Conservation (phyloP, 2,329 filamentous ascomycete genomes). For the Diaporthe citrichinensis region DNA sequence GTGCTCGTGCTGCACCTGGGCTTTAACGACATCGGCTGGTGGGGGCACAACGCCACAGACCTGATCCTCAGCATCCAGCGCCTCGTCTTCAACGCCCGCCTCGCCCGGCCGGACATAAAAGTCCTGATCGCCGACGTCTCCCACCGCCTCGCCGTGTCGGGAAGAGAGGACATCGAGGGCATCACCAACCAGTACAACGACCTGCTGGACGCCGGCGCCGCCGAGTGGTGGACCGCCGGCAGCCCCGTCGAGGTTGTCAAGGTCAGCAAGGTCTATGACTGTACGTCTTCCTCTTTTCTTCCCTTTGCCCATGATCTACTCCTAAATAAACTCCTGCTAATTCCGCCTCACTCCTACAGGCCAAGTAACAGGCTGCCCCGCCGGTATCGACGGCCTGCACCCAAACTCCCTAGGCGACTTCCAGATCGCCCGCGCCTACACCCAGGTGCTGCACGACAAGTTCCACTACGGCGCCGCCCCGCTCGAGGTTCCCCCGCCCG, state of each 20-base stretch:
- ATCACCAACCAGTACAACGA: slow-evolving; percentile 48
- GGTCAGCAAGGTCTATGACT: slow-evolving; percentile 50
- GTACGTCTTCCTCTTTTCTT: slow-evolving; percentile 42
- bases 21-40: slow-evolving; percentile 53
- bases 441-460: slow-evolving; percentile 47
- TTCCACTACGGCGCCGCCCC: slow-evolving; percentile 46
- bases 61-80: slow-evolving; percentile 45
- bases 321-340: neutral
- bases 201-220: slow-evolving; percentile 45
- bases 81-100: slow-evolving; percentile 50
- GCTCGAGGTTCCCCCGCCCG: slow-evolving; percentile 44
- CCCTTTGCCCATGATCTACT: neutral
- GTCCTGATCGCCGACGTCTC: slow-evolving; percentile 51
- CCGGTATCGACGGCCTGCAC: slow-evolving; percentile 58
- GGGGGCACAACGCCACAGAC: slow-evolving; percentile 42
- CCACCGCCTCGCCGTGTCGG: slow-evolving; percentile 45
- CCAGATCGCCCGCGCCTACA: slow-evolving; percentile 58
- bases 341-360: slow-evolving; percentile 28
- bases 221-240: slow-evolving; percentile 45
- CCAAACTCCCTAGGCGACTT: slow-evolving; percentile 57
- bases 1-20: slow-evolving; percentile 52
- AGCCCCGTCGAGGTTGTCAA: slow-evolving; percentile 53
- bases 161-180: slow-evolving; percentile 46
- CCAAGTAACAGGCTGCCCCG: slow-evolving; percentile 45
- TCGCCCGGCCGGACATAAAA: slow-evolving; percentile 47